These are phyloP conservation scores for Oryza meyeriana DNA, from an alignment of 176 grass and related monocot genomes.

Conservation along the genomic window DNA sequence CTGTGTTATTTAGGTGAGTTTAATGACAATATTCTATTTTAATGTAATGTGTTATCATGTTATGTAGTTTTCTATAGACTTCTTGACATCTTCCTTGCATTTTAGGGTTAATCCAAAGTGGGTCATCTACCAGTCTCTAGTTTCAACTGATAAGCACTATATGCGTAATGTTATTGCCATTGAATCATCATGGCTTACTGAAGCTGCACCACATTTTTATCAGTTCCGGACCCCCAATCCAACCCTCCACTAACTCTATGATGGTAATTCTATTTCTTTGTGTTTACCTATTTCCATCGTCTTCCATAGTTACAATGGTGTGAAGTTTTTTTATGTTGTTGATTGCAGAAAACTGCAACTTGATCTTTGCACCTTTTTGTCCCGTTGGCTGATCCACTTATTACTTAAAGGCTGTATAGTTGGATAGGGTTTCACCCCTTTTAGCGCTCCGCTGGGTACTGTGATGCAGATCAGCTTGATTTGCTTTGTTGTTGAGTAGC, in stretches of 20 bases:
- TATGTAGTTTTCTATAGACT: constrained; percentile 1
- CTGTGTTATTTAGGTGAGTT: constrained; percentile 87
- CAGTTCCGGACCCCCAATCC: constrained; percentile 68
- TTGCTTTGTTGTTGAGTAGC: neutral
- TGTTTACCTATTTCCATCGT: neutral
- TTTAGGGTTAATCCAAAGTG: constrained; percentile 97
- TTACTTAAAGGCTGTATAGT: neutral
- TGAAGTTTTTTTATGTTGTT: constrained; percentile 7
- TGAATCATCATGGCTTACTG: constrained; percentile 93
- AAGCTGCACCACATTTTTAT: constrained; percentile 94
- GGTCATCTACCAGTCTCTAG: constrained; percentile 90
- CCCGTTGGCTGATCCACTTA: constrained; percentile 4
- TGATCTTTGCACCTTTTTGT: neutral
- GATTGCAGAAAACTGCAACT: neutral
- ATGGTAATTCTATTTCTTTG: constrained; percentile 27
- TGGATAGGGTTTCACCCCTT: neutral
- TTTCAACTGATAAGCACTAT: constrained; percentile 94
- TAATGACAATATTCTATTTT: constrained; percentile 16
- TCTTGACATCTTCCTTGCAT: constrained; percentile 9
- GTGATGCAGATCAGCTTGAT: neutral
- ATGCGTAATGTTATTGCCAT: constrained; percentile 91
- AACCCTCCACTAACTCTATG: constrained; percentile 49
- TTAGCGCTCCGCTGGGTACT: neutral
- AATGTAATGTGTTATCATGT: neutral
- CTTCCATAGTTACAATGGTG: constrained; percentile 17